A percentile compares a stretch with the other conserved stretches of the same genome.
These are phyloP conservation scores for Tardiomyces blankii DNA, from an alignment of 1,139 yeast species.

Conservation along the genomic window DNA sequence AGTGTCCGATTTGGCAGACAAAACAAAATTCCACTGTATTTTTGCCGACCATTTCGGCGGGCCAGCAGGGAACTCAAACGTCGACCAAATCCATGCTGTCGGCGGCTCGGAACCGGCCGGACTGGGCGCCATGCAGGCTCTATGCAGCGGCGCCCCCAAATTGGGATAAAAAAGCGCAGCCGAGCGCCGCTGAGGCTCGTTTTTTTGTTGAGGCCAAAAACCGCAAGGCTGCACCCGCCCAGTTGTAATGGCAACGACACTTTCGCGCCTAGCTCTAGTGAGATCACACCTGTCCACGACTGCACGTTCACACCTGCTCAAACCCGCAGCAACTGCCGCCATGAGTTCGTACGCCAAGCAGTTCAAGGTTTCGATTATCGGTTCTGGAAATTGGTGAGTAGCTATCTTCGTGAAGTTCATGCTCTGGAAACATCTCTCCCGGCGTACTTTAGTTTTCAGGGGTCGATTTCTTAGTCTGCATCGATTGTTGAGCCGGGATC, in stretches of 20 bases:
- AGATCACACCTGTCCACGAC: not conserved
- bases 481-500: too few relatives aligned
- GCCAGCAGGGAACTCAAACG: too few relatives aligned
- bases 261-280: not conserved
- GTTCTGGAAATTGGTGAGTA: constrained; percentile 38
- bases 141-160: not conserved
- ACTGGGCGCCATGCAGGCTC: too few relatives aligned
- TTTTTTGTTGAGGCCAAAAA: not conserved
- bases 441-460: too few relatives aligned
- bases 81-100: too few relatives aligned
- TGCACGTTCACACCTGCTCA: not conserved
- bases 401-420: constrained; percentile 5
- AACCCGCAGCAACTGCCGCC: not conserved
- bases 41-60: too few relatives aligned
- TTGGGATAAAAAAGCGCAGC: not conserved
- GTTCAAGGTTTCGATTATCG: constrained; percentile 28
- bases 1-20: too few relatives aligned
- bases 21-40: too few relatives aligned
- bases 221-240: not conserved
- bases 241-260: not conserved
- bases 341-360: constrained; percentile 9
- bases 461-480: too few relatives aligned
- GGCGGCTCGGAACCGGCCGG: too few relatives aligned
- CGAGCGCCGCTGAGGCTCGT: not conserved
- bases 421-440: too few relatives aligned